phyloP scores from a whole-genome alignment of 495 filamentous ascomycete genomes.

The Daldinia grandis region DNA sequence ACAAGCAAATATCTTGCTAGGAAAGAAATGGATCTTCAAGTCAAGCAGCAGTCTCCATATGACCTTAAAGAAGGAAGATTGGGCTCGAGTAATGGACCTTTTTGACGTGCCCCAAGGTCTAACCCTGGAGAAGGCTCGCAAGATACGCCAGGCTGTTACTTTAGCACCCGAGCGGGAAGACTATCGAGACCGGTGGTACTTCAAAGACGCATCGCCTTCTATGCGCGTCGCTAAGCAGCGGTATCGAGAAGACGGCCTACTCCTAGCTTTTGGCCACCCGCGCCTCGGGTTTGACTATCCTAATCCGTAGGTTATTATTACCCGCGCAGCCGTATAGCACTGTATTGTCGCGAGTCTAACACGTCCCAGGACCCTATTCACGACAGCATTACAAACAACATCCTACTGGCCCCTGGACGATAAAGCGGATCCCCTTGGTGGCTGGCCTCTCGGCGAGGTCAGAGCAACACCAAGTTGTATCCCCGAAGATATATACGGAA shows the following conservation, averaged over 20 bases:
- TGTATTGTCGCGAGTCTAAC: no score
- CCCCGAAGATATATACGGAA: slow-evolving; percentile 46
- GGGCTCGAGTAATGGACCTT: background rate
- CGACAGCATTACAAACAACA: background rate
- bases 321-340: background rate
- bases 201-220: slow-evolving; percentile 14
- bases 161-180: slow-evolving; percentile 31
- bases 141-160: slow-evolving; percentile 23
- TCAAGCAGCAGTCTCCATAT: slow-evolving; percentile 11
- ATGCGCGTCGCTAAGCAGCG: slow-evolving; percentile 38
- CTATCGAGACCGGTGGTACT: slow-evolving; percentile 33
- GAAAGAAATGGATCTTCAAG: slow-evolving; percentile 40
- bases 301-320: slow-evolving; percentile 42
- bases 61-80: slow-evolving; percentile 19
- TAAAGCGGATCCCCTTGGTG: slow-evolving; percentile 14
- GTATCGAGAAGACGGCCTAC: slow-evolving; percentile 47
- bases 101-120: slow-evolving; percentile 5
- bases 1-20: background rate
- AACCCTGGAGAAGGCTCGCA: slow-evolving; percentile 1
- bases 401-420: slow-evolving; percentile 10
- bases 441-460: slow-evolving; percentile 44
- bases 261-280: slow-evolving; percentile 48
- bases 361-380: slow-evolving; percentile 14
- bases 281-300: slow-evolving; percentile 40
- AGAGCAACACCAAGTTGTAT: slow-evolving; percentile 6